phyloP scores from a whole-genome alignment of 257 asterid species.

The Nemophila menziesii region DNA sequence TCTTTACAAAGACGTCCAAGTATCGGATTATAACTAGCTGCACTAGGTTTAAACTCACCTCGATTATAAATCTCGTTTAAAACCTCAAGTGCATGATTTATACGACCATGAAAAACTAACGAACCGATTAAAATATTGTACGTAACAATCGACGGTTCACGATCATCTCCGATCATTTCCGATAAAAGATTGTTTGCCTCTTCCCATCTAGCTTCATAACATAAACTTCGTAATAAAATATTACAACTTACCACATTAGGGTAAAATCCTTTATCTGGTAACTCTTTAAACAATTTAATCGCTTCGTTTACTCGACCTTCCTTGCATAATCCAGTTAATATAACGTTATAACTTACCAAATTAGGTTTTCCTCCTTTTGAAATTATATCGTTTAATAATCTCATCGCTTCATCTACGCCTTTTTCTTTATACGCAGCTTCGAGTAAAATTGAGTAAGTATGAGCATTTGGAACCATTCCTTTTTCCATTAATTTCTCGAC shows the following conservation, averaged over 20 bases:
- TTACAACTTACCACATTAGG: slow-evolving; percentile 86
- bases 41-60: slow-evolving; percentile 46
- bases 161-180: slow-evolving; percentile 63
- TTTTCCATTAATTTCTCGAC: slow-evolving; percentile 53
- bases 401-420: slow-evolving; percentile 73
- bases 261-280: slow-evolving; percentile 51
- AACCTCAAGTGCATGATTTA: slow-evolving; percentile 54
- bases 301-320: slow-evolving; percentile 78
- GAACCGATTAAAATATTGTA: slow-evolving; percentile 61
- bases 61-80: slow-evolving; percentile 50
- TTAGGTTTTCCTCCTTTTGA: slow-evolving; percentile 74
- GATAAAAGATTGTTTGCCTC: slow-evolving; percentile 72
- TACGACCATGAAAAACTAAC: slow-evolving; percentile 49
- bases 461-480: slow-evolving; percentile 79
- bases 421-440: slow-evolving; percentile 80
- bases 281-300: slow-evolving; percentile 43
- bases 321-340: slow-evolving; percentile 72
- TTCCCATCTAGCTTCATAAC: slow-evolving; percentile 63
- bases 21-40: slow-evolving; percentile 71
- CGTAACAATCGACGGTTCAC: slow-evolving; percentile 57
- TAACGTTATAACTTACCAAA: slow-evolving; percentile 70
- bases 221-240: slow-evolving; percentile 69
- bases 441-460: slow-evolving; percentile 69
- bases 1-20: slow-evolving; percentile 54
- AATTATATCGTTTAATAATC: slow-evolving; percentile 51